Conservation (phyloP, 768 basidiomycete genomes). For the Boletus pseudopeckii region DNA sequence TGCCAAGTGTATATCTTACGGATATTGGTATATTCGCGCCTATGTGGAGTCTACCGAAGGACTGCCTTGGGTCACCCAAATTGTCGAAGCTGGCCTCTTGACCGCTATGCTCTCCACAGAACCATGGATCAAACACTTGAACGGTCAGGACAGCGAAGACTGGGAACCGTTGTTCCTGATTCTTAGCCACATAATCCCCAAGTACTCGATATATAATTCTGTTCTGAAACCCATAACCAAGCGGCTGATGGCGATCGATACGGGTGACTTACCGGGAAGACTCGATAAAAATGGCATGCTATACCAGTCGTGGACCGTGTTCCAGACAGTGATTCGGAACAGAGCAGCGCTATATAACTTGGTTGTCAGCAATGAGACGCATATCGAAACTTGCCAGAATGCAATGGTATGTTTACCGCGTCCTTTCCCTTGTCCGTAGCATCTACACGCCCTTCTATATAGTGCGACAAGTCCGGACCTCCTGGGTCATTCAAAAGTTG, state of each 20-base stretch:
- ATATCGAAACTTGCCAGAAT: conserved; percentile 27
- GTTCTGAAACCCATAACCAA: conserved; percentile 17
- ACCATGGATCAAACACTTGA: conserved; percentile 23
- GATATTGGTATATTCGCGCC: conserved; percentile 30
- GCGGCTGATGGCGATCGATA: conserved; percentile 13
- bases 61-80: conserved; percentile 25
- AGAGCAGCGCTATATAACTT: conserved; percentile 14
- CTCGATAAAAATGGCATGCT: conserved; percentile 15
- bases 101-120: conserved; percentile 25
- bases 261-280: conserved; percentile 8
- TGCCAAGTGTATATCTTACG: conserved; percentile 28
- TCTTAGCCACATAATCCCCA: conserved; percentile 24
- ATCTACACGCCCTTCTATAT: not conserved
- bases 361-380: conserved; percentile 5
- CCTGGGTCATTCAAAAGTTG: conserved; percentile 27
- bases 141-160: conserved; percentile 20
- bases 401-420: conserved; percentile 12
- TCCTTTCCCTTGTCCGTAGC: not conserved
- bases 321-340: conserved; percentile 18
- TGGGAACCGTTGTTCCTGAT: conserved; percentile 29
- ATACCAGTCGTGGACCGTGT: conserved; percentile 18
- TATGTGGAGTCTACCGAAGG: conserved; percentile 27
- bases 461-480: conserved; percentile 28
- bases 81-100: conserved; percentile 24
- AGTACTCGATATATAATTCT: conserved; percentile 25